Evolutionary conservation across 306 rosid species (phyloP).

Genomic region (Dalbergia cochinchinensis): DNA sequence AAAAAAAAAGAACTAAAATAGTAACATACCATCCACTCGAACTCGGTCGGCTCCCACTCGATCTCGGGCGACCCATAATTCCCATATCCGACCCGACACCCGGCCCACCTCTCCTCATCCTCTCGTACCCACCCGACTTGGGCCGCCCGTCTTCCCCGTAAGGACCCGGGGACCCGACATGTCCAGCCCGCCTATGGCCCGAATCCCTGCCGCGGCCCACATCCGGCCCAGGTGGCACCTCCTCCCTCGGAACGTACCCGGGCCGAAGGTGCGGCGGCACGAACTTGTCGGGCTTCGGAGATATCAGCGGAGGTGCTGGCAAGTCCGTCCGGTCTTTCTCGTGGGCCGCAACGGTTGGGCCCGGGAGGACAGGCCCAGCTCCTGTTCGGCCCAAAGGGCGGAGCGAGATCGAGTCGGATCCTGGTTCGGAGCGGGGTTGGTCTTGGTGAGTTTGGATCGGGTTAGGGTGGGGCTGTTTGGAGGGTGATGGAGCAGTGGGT

Average conservation of each 20-base stretch:
- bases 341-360: slow-evolving; percentile 34
- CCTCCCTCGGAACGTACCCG: slow-evolving; percentile 68
- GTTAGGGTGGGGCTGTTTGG: slow-evolving; percentile 34
- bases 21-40: slow-evolving; percentile 61
- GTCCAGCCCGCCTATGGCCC: slow-evolving; percentile 45
- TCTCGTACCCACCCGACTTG: slow-evolving; percentile 71
- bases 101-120: slow-evolving; percentile 51
- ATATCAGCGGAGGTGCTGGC: slow-evolving; percentile 30
- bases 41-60: slow-evolving; percentile 56
- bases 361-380: slow-evolving; percentile 32
- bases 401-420: slow-evolving; percentile 70
- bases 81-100: slow-evolving; percentile 48
- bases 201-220: slow-evolving; percentile 41
- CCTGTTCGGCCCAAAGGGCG: slow-evolving; percentile 79
- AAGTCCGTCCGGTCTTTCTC: slow-evolving; percentile 57
- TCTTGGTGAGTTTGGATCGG: slow-evolving; percentile 45
- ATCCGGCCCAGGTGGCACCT: slow-evolving; percentile 53
- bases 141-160: slow-evolving; percentile 66
- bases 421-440: slow-evolving; percentile 49
- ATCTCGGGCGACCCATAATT: slow-evolving; percentile 57
- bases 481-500: slow-evolving; percentile 9
- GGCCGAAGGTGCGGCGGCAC: slow-evolving; percentile 94
- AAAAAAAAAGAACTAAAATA: not conserved
- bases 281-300: slow-evolving; percentile 64
- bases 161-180: slow-evolving; percentile 48